Evolutionary conservation across 2,329 filamentous ascomycete species (phyloP).

Genomic region (Fusarium newnesense): DNA sequence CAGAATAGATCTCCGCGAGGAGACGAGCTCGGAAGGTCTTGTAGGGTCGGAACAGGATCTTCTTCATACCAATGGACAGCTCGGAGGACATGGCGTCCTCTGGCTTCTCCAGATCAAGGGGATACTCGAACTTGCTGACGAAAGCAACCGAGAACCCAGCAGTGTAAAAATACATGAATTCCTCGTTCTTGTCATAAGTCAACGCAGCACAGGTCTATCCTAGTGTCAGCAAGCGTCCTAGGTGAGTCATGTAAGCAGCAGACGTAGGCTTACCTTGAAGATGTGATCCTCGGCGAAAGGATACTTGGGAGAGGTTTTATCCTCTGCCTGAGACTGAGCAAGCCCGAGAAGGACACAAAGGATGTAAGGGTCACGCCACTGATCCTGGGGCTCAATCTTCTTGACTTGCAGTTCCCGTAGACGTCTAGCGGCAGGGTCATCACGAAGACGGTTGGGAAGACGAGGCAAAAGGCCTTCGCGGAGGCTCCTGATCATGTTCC

Average conservation of each 20-base stretch:
- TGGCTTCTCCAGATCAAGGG: conserved; percentile 10
- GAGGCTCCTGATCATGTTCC: conserved; percentile 34
- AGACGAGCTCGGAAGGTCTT: conserved; percentile 27
- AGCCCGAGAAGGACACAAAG: conserved; percentile 38
- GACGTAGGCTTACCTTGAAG: conserved; percentile 29
- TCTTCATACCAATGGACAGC: conserved; percentile 18
- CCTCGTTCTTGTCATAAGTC: conserved; percentile 30
- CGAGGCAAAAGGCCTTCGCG: conserved; percentile 24
- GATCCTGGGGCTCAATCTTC: conserved; percentile 31
- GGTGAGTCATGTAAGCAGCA: neutral
- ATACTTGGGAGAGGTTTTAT: neutral
- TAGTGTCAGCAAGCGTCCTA: neutral
- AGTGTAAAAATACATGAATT: conserved; percentile 37
- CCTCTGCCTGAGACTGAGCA: conserved; percentile 39
- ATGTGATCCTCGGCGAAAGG: neutral
- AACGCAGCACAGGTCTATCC: conserved; percentile 27
- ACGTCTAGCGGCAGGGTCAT: conserved; percentile 30
- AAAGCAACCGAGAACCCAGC: conserved; percentile 30
- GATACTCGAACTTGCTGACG: conserved; percentile 40
- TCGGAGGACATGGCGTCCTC: neutral
- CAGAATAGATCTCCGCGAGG: conserved; percentile 2
- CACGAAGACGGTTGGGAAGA: conserved; percentile 25
- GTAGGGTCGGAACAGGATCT: conserved; percentile 32
- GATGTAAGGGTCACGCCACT: conserved; percentile 39
- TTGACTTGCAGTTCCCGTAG: conserved; percentile 31